A percentile compares a stretch with the other conserved stretches of the same genome.
Evolutionary conservation across 179 eudicot genomes (phyloP).

Genomic region (Silene coronaria): DNA sequence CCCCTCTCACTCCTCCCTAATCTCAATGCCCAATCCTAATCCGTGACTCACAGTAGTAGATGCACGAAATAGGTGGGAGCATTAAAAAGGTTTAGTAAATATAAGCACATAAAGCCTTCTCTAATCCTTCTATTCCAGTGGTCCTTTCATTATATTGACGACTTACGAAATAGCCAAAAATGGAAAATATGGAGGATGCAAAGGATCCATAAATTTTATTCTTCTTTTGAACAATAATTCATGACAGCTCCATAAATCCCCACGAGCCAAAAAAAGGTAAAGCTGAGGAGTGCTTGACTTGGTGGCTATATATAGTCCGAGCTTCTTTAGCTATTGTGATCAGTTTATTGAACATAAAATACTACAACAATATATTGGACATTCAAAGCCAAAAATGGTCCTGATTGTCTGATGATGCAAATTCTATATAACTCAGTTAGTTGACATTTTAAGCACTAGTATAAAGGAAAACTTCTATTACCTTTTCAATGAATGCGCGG

Average conservation of each 20-base stretch:
- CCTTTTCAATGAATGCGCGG: slow-evolving; percentile 92
- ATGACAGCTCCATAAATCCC: not conserved
- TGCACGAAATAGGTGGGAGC: not conserved
- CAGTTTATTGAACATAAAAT: slow-evolving; percentile 8
- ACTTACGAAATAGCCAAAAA: not conserved
- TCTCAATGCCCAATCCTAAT: not conserved
- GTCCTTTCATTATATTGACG: too few relatives aligned
- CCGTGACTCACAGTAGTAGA: not conserved
- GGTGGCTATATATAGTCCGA: not conserved
- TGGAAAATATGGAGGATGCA: not conserved
- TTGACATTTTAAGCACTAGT: not conserved
- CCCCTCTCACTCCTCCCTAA: not conserved
- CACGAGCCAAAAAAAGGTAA: not conserved
- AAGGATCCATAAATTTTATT: not conserved
- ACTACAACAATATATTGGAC: not conserved
- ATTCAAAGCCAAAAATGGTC: not conserved
- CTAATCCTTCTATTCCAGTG: too few relatives aligned
- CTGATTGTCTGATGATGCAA: not conserved
- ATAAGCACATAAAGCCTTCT: too few relatives aligned
- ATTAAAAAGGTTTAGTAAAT: not conserved
- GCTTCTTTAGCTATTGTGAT: not conserved
- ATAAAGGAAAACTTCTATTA: slow-evolving; percentile 13
- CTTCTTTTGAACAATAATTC: too few relatives aligned
- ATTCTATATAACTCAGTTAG: not conserved
- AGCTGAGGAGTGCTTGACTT: not conserved